Evolutionary conservation across 2,329 filamentous ascomycete genomes (phyloP).

Genomic region (Colletotrichum incanum): DNA sequence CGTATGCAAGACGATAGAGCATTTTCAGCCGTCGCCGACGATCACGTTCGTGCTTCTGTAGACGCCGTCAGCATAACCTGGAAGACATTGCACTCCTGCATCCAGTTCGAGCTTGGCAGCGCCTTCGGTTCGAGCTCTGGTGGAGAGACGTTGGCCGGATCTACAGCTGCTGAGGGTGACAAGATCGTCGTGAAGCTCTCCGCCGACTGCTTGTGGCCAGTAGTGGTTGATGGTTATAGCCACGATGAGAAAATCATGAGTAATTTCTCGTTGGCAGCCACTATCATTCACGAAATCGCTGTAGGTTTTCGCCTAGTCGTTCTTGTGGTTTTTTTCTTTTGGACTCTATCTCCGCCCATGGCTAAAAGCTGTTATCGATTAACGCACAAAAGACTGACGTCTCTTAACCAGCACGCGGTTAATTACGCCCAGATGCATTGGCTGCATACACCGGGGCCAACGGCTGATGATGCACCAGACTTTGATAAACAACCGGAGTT

Average conservation of each 20-base stretch:
- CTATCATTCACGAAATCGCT: slow-evolving; percentile 10
- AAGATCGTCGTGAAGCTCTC: neutral
- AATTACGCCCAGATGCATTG: slow-evolving; percentile 6
- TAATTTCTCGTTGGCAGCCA: slow-evolving; percentile 1
- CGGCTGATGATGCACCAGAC: neutral
- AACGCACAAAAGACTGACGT: neutral
- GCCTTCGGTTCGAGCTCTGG: neutral
- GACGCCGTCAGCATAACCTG: neutral
- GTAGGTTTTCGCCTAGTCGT: neutral
- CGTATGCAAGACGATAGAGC: neutral
- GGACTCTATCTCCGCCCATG: neutral
- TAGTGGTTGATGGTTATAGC: slow-evolving; percentile 4
- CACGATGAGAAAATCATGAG: slow-evolving; percentile 1
- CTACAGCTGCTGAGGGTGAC: neutral
- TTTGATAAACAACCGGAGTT: neutral
- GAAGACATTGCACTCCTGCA: neutral
- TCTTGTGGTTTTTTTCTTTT: neutral
- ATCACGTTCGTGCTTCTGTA: neutral
- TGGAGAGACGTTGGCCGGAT: neutral
- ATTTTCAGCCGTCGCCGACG: neutral
- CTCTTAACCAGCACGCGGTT: neutral
- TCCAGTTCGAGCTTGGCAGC: neutral
- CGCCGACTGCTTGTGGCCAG: neutral
- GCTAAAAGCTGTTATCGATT: neutral
- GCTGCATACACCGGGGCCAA: neutral